These are phyloP conservation scores for Yamadazyma kitorensis DNA, from an alignment of 805 yeast genomes.

Conservation along the genomic window DNA sequence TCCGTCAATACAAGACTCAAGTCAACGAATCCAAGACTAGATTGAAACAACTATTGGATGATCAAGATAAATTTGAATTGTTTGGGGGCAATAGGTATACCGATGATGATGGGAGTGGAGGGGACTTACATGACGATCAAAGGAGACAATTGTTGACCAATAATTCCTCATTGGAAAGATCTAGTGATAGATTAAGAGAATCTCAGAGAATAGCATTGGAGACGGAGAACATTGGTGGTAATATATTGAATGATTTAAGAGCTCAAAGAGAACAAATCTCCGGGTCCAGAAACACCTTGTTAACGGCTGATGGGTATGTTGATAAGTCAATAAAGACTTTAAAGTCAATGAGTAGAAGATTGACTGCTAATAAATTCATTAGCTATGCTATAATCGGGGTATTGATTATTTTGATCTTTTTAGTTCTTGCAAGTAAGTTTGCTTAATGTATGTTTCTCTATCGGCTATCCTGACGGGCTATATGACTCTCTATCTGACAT, in stretches of 20 bases:
- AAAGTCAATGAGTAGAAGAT: conserved; percentile 86
- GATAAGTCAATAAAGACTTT: conserved; percentile 85
- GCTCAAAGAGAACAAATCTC: conserved; percentile 91
- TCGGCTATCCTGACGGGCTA: too few relatives aligned
- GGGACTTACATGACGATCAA: conserved; percentile 55
- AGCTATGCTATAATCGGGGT: conserved; percentile 91
- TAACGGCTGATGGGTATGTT: conserved; percentile 89
- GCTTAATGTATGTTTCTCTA: conserved; percentile 2
- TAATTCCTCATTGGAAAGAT: conserved; percentile 76
- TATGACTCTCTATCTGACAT: too few relatives aligned
- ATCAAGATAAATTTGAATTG: conserved; percentile 66
- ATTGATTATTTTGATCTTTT: conserved; percentile 71
- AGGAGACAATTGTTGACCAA: conserved; percentile 77
- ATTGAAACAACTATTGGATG: conserved; percentile 59
- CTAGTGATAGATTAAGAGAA: conserved; percentile 80
- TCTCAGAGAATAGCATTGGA: conserved; percentile 89
- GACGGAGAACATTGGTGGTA: conserved; percentile 88
- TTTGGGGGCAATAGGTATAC: conserved; percentile 59
- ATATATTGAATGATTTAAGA: conserved; percentile 81
- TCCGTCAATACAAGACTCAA: conserved; percentile 67
- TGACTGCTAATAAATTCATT: conserved; percentile 87
- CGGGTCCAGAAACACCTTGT: conserved; percentile 80
- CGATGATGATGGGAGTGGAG: conserved; percentile 35
- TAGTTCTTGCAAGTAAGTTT: conserved; percentile 82
- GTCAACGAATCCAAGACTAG: conserved; percentile 54